phyloP scores from a whole-genome alignment of 2,329 filamentous ascomycete species.

The Cladophialophora carrionii region DNA sequence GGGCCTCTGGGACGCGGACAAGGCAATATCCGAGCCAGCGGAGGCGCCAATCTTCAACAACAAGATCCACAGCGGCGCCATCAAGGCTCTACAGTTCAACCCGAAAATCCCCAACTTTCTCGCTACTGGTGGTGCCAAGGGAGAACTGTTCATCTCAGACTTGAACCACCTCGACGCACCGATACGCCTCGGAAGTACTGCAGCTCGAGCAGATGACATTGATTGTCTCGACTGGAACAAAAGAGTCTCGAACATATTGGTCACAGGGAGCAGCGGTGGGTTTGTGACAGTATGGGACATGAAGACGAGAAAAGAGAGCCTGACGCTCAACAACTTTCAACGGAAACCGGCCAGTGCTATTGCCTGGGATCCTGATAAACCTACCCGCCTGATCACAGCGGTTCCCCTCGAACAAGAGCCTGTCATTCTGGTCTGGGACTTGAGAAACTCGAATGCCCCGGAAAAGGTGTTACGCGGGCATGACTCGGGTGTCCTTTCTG shows the following conservation, averaged over 20 bases:
- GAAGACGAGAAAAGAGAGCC: constrained; percentile 94
- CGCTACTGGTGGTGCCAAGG: constrained; percentile 89
- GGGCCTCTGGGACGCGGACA: constrained; percentile 88
- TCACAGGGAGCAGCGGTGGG: constrained; percentile 87
- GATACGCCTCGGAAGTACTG: constrained; percentile 83
- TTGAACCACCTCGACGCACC: constrained; percentile 86
- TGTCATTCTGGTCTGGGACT: constrained; percentile 88
- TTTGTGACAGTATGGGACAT: constrained; percentile 99
- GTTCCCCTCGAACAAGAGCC: constrained; percentile 87
- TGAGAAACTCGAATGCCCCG: constrained; percentile 93
- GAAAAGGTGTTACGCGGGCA: constrained; percentile 86
- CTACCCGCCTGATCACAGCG: constrained; percentile 90
- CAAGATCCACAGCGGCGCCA: constrained; percentile 85
- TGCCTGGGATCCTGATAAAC: constrained; percentile 88
- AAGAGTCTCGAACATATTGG: constrained; percentile 94
- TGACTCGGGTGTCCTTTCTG: constrained; percentile 86
- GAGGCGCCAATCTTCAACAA: constrained; percentile 85
- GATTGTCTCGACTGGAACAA: constrained; percentile 98
- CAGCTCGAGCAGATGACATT: constrained; percentile 89
- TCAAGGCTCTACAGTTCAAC: constrained; percentile 97
- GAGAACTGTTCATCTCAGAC: constrained; percentile 95
- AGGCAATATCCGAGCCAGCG: constrained; percentile 58
- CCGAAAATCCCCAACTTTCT: constrained; percentile 87
- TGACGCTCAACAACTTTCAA: constrained; percentile 87
- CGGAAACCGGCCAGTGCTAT: constrained; percentile 93